Evolutionary conservation across 257 asterid species (phyloP).

Genomic region (Solanum lycopersicoides): DNA sequence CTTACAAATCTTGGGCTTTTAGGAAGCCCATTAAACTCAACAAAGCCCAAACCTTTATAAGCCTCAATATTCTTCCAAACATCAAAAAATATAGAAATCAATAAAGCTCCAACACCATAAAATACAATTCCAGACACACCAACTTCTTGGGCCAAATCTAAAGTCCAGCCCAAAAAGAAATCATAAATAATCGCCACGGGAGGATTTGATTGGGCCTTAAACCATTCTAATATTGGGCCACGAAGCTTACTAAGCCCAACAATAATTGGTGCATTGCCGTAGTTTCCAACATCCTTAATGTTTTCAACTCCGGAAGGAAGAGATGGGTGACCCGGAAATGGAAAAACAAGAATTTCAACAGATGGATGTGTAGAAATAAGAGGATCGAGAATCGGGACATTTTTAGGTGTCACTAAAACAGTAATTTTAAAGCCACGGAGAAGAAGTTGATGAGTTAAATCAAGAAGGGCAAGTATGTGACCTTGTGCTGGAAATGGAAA

Average conservation of each 20-base stretch:
- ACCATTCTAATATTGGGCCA: conserved; percentile 45
- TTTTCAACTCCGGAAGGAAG: conserved; percentile 64
- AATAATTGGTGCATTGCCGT: conserved; percentile 38
- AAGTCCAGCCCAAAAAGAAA: conserved; percentile 75
- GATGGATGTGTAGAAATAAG: conserved; percentile 44
- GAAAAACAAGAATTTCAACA: conserved; percentile 40
- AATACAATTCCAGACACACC: conserved; percentile 46
- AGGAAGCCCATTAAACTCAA: conserved; percentile 36
- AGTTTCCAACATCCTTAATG: conserved; percentile 52
- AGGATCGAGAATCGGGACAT: conserved; percentile 35
- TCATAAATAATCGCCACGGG: conserved; percentile 59
- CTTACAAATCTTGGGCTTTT: conserved; percentile 24
- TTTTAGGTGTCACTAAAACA: conserved; percentile 49
- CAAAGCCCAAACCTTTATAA: background rate
- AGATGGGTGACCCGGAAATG: conserved; percentile 52
- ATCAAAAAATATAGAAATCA: background rate
- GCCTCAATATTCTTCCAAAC: conserved; percentile 24
- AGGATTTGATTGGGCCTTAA: conserved; percentile 31
- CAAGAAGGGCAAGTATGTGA: conserved; percentile 60
- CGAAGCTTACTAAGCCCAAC: conserved; percentile 35
- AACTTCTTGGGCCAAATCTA: conserved; percentile 26
- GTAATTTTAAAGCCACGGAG: conserved; percentile 40
- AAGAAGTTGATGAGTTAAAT: conserved; percentile 55
- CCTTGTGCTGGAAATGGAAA: conserved; percentile 92
- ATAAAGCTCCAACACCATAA: conserved; percentile 26